A percentile compares a stretch with the other conserved stretches of the same genome.
Evolutionary conservation across 2,329 filamentous ascomycete genomes (phyloP).

Genomic region (Colletotrichum gigasporum): DNA sequence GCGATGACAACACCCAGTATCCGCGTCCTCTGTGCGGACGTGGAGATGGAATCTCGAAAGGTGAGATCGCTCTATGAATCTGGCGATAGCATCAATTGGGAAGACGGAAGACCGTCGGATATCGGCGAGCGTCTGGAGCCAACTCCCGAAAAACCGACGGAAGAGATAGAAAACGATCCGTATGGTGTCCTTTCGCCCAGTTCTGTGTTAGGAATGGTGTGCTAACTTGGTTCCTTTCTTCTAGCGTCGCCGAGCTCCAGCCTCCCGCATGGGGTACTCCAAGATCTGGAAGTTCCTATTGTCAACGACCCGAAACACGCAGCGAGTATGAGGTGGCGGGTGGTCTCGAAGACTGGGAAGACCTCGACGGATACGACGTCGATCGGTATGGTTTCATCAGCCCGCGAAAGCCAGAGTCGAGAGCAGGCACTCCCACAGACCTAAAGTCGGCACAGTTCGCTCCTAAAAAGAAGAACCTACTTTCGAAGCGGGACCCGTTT

Average conservation of each 20-base stretch:
- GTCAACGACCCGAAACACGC: conserved; percentile 53
- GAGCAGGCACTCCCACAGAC: conserved; percentile 51
- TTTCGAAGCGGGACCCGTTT: conserved; percentile 51
- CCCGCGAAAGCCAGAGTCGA: conserved; percentile 50
- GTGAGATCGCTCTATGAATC: conserved; percentile 73
- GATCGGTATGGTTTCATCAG: conserved; percentile 77
- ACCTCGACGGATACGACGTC: conserved; percentile 68
- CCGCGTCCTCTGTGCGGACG: conserved; percentile 62
- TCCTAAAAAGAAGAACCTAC: conserved; percentile 56
- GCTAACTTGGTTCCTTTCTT: conserved; percentile 38
- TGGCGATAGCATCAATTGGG: conserved; percentile 62
- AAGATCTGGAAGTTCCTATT: conserved; percentile 55
- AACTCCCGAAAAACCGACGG: conserved; percentile 59
- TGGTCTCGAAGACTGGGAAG: conserved; percentile 74
- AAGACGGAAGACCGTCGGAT: conserved; percentile 60
- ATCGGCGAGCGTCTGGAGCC: conserved; percentile 58
- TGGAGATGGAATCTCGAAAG: conserved; percentile 72
- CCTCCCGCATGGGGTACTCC: conserved; percentile 46
- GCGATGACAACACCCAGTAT: conserved; percentile 53
- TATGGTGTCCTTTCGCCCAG: conserved; percentile 63
- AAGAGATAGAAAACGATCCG: conserved; percentile 63
- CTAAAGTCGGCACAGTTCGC: conserved; percentile 53
- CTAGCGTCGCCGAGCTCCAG: conserved; percentile 41
- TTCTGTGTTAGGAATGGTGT: conserved; percentile 32
- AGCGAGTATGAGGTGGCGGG: conserved; percentile 61